phyloP scores from a whole-genome alignment of 495 filamentous ascomycete species.

The Tuber magnatum region DNA sequence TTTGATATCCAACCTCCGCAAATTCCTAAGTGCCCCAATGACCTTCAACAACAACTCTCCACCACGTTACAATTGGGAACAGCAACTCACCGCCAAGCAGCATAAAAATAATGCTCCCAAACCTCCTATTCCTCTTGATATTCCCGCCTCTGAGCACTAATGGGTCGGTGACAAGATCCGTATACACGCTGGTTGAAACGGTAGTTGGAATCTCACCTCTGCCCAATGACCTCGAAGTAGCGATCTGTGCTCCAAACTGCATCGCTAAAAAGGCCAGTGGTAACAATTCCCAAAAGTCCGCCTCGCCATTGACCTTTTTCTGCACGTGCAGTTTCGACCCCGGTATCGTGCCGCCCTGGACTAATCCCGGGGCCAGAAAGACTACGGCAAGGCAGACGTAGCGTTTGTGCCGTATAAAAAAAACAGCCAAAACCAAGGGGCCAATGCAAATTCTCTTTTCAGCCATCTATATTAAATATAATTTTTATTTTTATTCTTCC shows the following conservation, averaged over 20 bases:
- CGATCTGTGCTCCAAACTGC: slow-evolving; percentile 64
- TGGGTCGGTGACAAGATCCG: slow-evolving; percentile 59
- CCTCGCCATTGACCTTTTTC: neutral
- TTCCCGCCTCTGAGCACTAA: slow-evolving; percentile 49
- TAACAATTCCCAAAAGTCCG: slow-evolving; percentile 45
- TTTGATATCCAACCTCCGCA: slow-evolving; percentile 57
- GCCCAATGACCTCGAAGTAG: slow-evolving; percentile 55
- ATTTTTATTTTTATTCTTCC: too few species aligned
- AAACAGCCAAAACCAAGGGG: too few species aligned
- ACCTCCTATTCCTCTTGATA: slow-evolving; percentile 57
- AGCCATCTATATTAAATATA: too few species aligned
- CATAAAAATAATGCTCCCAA: slow-evolving; percentile 52
- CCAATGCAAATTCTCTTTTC: too few species aligned
- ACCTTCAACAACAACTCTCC: neutral
- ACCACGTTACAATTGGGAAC: neutral
- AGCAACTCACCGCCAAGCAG: slow-evolving; percentile 49
- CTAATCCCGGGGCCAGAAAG: neutral
- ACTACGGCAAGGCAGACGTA: too few species aligned
- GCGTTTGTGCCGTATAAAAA: too few species aligned
- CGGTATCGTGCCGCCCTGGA: neutral
- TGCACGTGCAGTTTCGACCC: neutral
- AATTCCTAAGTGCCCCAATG: slow-evolving; percentile 39
- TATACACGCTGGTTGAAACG: slow-evolving; percentile 65
- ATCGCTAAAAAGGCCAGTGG: slow-evolving; percentile 62
- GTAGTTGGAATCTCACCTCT: slow-evolving; percentile 66